Conservation (phyloP, 2,329 filamentous ascomycete genomes). For the Trichoderma brevicompactum region DNA sequence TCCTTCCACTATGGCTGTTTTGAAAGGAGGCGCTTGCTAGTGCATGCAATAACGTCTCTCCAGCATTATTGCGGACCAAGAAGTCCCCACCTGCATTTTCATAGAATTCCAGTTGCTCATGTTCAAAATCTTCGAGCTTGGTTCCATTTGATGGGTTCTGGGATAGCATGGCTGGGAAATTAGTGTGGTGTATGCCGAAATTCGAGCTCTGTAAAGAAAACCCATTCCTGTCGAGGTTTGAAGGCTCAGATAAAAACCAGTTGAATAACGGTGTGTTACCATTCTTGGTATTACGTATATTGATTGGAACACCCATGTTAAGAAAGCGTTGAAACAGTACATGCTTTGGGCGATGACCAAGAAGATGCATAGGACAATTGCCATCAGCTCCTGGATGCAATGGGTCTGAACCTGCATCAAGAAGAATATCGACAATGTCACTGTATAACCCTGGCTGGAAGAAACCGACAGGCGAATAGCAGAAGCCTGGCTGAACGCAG, state of each 20-base stretch:
- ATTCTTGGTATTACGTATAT: conserved; percentile 8
- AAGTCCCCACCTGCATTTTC: neutral
- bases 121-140: neutral
- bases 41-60: neutral
- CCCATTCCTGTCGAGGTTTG: neutral
- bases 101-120: conserved; percentile 5
- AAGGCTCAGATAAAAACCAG: conserved; percentile 4
- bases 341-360: neutral
- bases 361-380: conserved; percentile 7
- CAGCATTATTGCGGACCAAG: neutral
- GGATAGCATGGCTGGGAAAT: neutral
- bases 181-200: neutral
- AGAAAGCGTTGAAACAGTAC: conserved; percentile 7
- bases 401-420: conserved; percentile 10
- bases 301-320: conserved; percentile 1
- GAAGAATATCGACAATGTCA: conserved; percentile 7
- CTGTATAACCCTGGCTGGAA: neutral
- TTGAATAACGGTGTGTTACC: conserved; percentile 6
- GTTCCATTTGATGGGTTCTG: neutral
- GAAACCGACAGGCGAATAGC: neutral
- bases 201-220: neutral
- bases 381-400: conserved; percentile 2
- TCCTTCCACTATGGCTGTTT: neutral
- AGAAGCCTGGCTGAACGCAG: neutral
- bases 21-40: neutral